These are phyloP conservation scores for Trichodelitschia bisporula DNA, from an alignment of 495 filamentous ascomycete species.

Conservation along the genomic window DNA sequence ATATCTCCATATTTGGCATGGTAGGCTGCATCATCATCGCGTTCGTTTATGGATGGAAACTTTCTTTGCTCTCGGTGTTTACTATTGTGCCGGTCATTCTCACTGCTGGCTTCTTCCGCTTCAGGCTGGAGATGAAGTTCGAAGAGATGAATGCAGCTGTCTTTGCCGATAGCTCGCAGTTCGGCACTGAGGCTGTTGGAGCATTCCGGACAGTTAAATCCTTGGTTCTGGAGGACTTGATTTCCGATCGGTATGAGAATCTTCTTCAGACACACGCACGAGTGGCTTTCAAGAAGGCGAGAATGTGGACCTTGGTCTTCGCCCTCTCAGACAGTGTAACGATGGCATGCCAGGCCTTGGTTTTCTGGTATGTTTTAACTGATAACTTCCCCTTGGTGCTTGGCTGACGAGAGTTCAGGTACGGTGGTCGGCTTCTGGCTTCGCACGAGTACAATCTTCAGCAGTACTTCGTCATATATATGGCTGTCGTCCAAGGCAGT, in stretches of 20 bases:
- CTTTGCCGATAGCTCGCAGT: conserved; percentile 12
- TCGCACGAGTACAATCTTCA: conserved; percentile 7
- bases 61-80: conserved; percentile 9
- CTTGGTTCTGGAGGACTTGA: conserved; percentile 11
- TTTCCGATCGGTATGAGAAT: conserved; percentile 8
- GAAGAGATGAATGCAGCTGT: conserved; percentile 10
- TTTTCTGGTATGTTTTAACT: conserved; percentile 8
- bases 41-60: conserved; percentile 13
- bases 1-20: conserved; percentile 9
- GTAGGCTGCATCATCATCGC: conserved; percentile 9
- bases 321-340: conserved; percentile 10
- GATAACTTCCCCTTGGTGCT: background rate
- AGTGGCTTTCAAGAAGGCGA: conserved; percentile 8
- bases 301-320: conserved; percentile 9
- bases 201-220: conserved; percentile 11
- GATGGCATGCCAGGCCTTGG: conserved; percentile 9
- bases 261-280: conserved; percentile 7
- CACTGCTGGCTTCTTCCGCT: conserved; percentile 8
- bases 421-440: conserved; percentile 11
- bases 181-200: conserved; percentile 12
- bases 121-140: conserved; percentile 11
- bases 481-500: conserved; percentile 10
- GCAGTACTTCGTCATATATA: conserved; percentile 12
- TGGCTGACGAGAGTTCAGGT: too few relatives aligned
- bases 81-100: conserved; percentile 9